These are phyloP conservation scores for Parastagonospora avenae DNA, from an alignment of 2,329 filamentous ascomycete genomes.

Conservation along the genomic window DNA sequence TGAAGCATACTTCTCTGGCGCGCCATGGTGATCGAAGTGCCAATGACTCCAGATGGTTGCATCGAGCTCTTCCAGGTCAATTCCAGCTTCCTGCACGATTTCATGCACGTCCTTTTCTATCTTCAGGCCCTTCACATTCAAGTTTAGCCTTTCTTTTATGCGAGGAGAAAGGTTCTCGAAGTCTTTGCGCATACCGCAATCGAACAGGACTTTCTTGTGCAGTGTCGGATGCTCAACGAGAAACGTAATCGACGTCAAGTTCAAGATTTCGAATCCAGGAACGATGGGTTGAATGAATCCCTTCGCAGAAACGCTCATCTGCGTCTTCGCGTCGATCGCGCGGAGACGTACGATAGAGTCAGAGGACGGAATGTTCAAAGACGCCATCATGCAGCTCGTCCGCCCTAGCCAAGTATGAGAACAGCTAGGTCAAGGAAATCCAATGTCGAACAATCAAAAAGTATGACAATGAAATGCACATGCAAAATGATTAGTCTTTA, in stretches of 20 bases:
- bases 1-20: slow-evolving; percentile 52
- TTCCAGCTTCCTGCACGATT: slow-evolving; percentile 26
- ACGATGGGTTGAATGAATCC: slow-evolving; percentile 16
- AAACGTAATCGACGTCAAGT: slow-evolving; percentile 15
- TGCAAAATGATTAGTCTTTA: too few relatives aligned
- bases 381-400: slow-evolving; percentile 3
- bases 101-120: slow-evolving; percentile 21
- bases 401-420: neutral
- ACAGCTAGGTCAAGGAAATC: too few relatives aligned
- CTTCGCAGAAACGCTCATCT: slow-evolving; percentile 16
- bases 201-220: slow-evolving; percentile 16
- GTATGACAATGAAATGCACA: neutral
- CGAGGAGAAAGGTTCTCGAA: slow-evolving; percentile 18
- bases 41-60: slow-evolving; percentile 52
- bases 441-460: too few relatives aligned
- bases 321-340: slow-evolving; percentile 17
- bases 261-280: slow-evolving; percentile 12
- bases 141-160: slow-evolving; percentile 14
- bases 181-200: slow-evolving; percentile 18
- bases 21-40: slow-evolving; percentile 58
- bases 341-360: slow-evolving; percentile 7
- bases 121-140: slow-evolving; percentile 16
- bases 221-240: slow-evolving; percentile 9
- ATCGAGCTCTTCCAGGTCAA: slow-evolving; percentile 35
- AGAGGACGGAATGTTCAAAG: slow-evolving; percentile 9